phyloP scores from a whole-genome alignment of 345 rosid genomes.

The Euclidium syriacum region DNA sequence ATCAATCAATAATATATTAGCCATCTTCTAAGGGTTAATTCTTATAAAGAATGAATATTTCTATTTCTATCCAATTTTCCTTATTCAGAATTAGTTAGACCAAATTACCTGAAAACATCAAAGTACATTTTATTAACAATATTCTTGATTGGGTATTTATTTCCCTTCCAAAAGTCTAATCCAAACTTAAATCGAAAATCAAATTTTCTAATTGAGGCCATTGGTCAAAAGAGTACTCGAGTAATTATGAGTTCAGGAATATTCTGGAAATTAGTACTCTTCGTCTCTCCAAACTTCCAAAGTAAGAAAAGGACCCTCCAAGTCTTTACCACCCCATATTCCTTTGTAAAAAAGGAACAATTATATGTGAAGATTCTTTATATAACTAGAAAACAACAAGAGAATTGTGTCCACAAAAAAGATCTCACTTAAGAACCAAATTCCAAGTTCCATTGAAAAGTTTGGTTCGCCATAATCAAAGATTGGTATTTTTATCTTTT shows the following conservation, averaged over 20 bases:
- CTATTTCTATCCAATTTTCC: background rate
- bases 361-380: background rate
- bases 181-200: background rate
- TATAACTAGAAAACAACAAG: too few species aligned
- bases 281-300: background rate
- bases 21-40: constrained; percentile 1
- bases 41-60: constrained; percentile 15
- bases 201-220: too few species aligned
- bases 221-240: constrained; percentile 4
- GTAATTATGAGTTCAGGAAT: background rate
- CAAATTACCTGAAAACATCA: background rate
- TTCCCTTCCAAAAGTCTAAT: background rate
- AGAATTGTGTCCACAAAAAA: background rate
- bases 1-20: too few species aligned
- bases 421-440: background rate
- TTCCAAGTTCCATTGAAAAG: background rate
- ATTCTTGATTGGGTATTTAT: background rate
- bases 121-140: background rate
- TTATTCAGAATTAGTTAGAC: background rate
- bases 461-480: constrained; percentile 6
- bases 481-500: background rate
- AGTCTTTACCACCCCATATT: constrained; percentile 10
- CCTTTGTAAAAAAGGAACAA: background rate
- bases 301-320: constrained; percentile 14
- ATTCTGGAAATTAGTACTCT: background rate